Evolutionary conservation across 305 asterid genomes (phyloP).

Genomic region (Fraxinus sp.): DNA sequence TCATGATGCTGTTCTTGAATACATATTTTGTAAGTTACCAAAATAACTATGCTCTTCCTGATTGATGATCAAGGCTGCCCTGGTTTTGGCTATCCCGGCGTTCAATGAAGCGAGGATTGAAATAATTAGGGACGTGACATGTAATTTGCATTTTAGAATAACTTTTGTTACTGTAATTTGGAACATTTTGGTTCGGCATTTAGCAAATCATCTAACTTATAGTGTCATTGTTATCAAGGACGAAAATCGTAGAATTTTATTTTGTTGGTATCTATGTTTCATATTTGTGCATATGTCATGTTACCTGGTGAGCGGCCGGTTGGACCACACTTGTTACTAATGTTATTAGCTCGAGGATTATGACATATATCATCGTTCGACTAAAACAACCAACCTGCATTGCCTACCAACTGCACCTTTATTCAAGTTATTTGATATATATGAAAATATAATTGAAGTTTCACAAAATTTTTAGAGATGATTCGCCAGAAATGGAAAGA

Average conservation of each 20-base stretch:
- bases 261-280: background rate
- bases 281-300: background rate
- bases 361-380: background rate
- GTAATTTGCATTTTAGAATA: background rate
- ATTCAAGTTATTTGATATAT: background rate
- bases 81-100: background rate
- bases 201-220: background rate
- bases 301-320: background rate
- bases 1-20: background rate
- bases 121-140: background rate
- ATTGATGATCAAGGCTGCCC: background rate
- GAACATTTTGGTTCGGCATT: background rate
- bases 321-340: background rate
- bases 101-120: background rate
- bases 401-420: background rate
- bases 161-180: background rate
- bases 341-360: background rate
- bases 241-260: background rate
- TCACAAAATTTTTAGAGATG: background rate
- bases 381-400: slow-evolving; percentile 11
- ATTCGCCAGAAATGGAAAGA: background rate
- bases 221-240: background rate
- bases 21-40: background rate
- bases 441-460: background rate
- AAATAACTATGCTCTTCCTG: background rate